Percentiles rank a stretch among this genome's conserved stretches.
Evolutionary conservation across 1,284 basidiomycete species (phyloP).

Genomic region (Ustilago sp.): DNA sequence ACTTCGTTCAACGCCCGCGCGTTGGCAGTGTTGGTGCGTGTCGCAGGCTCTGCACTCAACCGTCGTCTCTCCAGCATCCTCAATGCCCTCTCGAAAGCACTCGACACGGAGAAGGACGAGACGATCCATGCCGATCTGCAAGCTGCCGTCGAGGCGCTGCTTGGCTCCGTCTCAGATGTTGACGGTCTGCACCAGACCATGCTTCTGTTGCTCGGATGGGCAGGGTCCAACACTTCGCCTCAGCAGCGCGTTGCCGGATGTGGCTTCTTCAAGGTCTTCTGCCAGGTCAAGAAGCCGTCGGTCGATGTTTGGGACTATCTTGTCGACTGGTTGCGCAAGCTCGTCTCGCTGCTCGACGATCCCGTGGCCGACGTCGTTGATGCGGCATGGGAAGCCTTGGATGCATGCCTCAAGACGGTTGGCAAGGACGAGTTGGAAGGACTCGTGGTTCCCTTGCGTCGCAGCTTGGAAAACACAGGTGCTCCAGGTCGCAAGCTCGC

Average conservation of each 20-base stretch:
- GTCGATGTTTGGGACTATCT: slow-evolving; percentile 74
- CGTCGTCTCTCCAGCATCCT: slow-evolving; percentile 58
- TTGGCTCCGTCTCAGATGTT: slow-evolving; percentile 56
- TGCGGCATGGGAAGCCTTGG: slow-evolving; percentile 85
- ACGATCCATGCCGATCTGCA: slow-evolving; percentile 40
- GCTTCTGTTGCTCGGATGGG: slow-evolving; percentile 67
- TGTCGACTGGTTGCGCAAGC: slow-evolving; percentile 93
- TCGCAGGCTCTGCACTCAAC: slow-evolving; percentile 90
- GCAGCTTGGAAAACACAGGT: slow-evolving; percentile 88
- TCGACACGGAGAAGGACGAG: slow-evolving; percentile 59
- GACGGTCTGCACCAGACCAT: slow-evolving; percentile 67
- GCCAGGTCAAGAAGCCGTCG: slow-evolving; percentile 55
- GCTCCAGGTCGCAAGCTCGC: slow-evolving; percentile 82
- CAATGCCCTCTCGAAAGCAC: slow-evolving; percentile 61
- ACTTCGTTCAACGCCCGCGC: slow-evolving; percentile 96
- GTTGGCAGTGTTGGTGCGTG: slow-evolving; percentile 87
- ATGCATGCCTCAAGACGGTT: slow-evolving; percentile 87
- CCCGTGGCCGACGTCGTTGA: slow-evolving; percentile 79
- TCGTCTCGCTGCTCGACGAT: slow-evolving; percentile 88
- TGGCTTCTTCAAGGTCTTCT: slow-evolving; percentile 60
- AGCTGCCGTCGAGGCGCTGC: slow-evolving; percentile 53
- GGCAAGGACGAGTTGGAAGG: slow-evolving; percentile 91
- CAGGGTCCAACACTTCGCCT: slow-evolving; percentile 48
- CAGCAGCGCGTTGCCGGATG: slow-evolving; percentile 58
- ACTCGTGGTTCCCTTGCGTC: slow-evolving; percentile 76